Percentiles rank a stretch among this genome's conserved stretches.
Conservation (phyloP, 345 rosid species). For the Adansonia digitata region DNA sequence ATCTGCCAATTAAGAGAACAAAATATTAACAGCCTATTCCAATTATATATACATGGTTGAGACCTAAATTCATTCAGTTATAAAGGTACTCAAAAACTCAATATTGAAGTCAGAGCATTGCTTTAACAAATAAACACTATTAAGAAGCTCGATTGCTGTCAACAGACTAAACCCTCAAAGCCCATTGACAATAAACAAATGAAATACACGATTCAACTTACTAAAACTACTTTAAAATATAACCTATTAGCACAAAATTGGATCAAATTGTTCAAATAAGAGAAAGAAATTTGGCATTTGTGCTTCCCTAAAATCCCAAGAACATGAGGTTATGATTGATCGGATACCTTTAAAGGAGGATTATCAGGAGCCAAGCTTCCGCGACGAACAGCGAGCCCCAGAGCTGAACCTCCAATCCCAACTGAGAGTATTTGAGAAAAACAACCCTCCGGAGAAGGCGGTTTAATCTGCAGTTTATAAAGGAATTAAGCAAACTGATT, state of each 20-base stretch:
- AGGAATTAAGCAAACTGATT: not conserved
- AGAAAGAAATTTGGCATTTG: not conserved
- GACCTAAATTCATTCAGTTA: not conserved
- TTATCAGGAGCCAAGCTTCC: constrained; percentile 97
- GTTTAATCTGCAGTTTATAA: constrained; percentile 55
- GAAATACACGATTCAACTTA: not conserved
- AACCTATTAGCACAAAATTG: not conserved
- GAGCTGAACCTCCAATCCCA: constrained; percentile 98
- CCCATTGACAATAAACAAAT: constrained; percentile 1
- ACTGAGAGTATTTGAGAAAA: constrained; percentile 86
- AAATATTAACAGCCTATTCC: not conserved
- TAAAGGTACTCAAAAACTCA: not conserved
- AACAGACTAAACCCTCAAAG: not conserved
- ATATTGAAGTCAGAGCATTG: not conserved
- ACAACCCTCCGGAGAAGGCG: constrained; percentile 70
- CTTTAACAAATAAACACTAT: not conserved
- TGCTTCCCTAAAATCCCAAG: not conserved
- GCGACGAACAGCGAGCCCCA: constrained; percentile 98
- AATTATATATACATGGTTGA: not conserved
- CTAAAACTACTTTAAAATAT: not conserved
- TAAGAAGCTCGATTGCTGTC: no score
- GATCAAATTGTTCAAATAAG: not conserved
- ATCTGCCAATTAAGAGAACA: constrained; percentile 48
- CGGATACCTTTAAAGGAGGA: constrained; percentile 84
- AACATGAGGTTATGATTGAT: not conserved